These are phyloP conservation scores for Pilobolus umbonatus DNA, from an alignment of 192 early-diverging fungal genomes.

Conservation along the genomic window DNA sequence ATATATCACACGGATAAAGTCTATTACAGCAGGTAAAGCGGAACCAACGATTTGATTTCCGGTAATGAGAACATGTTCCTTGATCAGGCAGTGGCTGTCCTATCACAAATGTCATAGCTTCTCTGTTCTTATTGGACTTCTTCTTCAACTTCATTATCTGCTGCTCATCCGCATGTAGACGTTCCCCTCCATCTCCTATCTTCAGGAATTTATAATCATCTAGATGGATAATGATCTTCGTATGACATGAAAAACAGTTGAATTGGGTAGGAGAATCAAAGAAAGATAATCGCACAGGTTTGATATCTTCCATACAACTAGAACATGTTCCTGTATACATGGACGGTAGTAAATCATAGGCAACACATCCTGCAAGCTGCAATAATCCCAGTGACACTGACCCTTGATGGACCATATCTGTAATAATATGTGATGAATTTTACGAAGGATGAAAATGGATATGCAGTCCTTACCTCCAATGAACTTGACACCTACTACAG, in stretches of 20 bases:
- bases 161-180: slow-evolving; percentile 15
- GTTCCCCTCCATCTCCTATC: slow-evolving; percentile 27
- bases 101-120: slow-evolving; percentile 54
- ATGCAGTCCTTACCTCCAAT: background rate
- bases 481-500: slow-evolving; percentile 24
- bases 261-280: slow-evolving; percentile 39
- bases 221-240: slow-evolving; percentile 39
- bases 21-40: slow-evolving; percentile 89
- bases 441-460: background rate
- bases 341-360: slow-evolving; percentile 71
- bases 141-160: slow-evolving; percentile 39
- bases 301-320: slow-evolving; percentile 52
- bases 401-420: slow-evolving; percentile 45
- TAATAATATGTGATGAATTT: background rate
- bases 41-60: slow-evolving; percentile 87
- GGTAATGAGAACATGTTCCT: slow-evolving; percentile 81
- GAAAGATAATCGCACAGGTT: slow-evolving; percentile 37
- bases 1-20: slow-evolving; percentile 77
- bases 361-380: slow-evolving; percentile 63
- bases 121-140: slow-evolving; percentile 45
- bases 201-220: slow-evolving; percentile 56
- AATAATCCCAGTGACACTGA: slow-evolving; percentile 62
- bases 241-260: slow-evolving; percentile 41
- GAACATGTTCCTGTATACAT: slow-evolving; percentile 66
- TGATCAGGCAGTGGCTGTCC: slow-evolving; percentile 72